Evolutionary conservation across 106 monocot genomes (phyloP).

Genomic region (Apostasia shenzhenica): DNA sequence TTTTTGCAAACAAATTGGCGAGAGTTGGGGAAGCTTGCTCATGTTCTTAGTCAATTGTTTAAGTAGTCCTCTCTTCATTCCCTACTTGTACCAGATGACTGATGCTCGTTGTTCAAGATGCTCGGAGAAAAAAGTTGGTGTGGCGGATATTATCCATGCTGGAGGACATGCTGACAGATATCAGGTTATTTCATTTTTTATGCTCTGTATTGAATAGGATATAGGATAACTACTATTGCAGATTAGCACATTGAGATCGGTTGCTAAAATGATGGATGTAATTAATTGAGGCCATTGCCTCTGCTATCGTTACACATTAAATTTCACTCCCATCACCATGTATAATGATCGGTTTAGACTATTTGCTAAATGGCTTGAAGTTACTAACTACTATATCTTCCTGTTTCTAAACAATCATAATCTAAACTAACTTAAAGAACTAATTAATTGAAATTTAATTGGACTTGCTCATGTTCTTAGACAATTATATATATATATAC

Average conservation of each 20-base stretch:
- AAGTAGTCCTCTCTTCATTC: neutral
- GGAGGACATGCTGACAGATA: slow-evolving; percentile 87
- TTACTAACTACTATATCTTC: neutral
- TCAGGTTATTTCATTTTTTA: slow-evolving; percentile 40
- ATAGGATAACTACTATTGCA: too few relatives aligned
- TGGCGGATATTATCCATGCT: slow-evolving; percentile 86
- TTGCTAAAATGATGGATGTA: neutral
- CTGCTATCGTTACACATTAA: neutral
- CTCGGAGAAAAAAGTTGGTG: slow-evolving; percentile 76
- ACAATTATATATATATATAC: neutral
- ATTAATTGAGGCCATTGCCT: neutral
- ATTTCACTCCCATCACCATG: too few relatives aligned
- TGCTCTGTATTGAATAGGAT: neutral
- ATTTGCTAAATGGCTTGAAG: too few relatives aligned
- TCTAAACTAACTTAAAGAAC: too few relatives aligned
- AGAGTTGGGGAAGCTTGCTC: too few relatives aligned
- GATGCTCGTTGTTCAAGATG: slow-evolving; percentile 85
- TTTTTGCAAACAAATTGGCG: too few relatives aligned
- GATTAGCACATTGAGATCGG: too few relatives aligned
- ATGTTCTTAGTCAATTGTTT: too few relatives aligned
- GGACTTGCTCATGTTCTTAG: too few relatives aligned
- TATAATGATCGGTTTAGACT: too few relatives aligned
- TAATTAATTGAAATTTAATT: too few relatives aligned
- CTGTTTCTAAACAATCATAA: too few relatives aligned
- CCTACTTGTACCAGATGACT: slow-evolving; percentile 62